Conservation (phyloP, 192 early-diverging fungal genomes). For the Allomyces macrogynus region DNA sequence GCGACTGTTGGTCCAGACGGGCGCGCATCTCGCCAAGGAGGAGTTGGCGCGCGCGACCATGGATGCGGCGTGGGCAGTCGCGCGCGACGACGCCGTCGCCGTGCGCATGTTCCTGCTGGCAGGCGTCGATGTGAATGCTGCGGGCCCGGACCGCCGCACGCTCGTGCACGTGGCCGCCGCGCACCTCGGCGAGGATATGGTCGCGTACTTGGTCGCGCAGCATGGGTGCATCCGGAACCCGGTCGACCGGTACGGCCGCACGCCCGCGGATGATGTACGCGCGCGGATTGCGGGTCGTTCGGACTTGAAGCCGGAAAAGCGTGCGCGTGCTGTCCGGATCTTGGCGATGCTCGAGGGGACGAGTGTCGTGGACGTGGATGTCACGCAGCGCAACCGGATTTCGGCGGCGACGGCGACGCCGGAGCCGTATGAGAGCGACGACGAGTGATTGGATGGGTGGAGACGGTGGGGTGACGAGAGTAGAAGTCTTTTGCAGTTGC, state of each 20-base stretch:
- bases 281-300: not conserved
- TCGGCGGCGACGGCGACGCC: no score
- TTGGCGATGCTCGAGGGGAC: not conserved
- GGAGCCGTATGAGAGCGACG: no score
- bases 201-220: not conserved
- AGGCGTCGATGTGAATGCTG: not conserved
- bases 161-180: not conserved
- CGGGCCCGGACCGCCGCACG: not conserved
- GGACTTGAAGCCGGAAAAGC: not conserved
- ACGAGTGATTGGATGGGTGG: no score
- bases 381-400: no score
- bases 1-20: constrained; percentile 45
- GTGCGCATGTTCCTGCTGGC: not conserved
- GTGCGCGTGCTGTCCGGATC: not conserved
- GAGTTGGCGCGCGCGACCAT: constrained; percentile 24
- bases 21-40: constrained; percentile 73
- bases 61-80: not conserved
- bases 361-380: no score
- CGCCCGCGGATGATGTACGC: not conserved
- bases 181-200: not conserved
- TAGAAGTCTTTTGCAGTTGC: no score
- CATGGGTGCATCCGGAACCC: not conserved
- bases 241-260: not conserved
- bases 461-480: no score
- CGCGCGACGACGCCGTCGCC: not conserved